Base-by-base conservation (phyloP, 768 basidiomycete genomes). In the Lentinus brumalis region DNA sequence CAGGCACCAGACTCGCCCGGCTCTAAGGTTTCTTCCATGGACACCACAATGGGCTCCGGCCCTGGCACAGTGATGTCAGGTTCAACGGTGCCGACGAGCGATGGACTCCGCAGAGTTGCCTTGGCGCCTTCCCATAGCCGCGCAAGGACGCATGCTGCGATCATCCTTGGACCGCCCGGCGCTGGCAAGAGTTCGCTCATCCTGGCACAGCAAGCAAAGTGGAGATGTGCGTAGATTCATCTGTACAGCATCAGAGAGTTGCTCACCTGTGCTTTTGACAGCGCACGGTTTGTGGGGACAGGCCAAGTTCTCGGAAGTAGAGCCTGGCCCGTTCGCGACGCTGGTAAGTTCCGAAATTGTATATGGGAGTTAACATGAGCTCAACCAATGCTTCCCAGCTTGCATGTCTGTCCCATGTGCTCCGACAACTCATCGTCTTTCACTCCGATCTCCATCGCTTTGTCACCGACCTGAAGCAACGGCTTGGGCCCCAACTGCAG, bases 151-250 rank as follows among this genome's bases (percentile, higher is more conserved):
- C 86, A 87, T 67, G 78, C 84, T 0, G 79, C 89, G 12, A 75
- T 90, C 39, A 79, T 90, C 12, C 75, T 81, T 45, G 88, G 88
- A 5, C 83, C 86, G 21, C 82, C 87, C 26, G 87, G 88, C 11
- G 83, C 86, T n/a, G 88, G 87, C n/a, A 91, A 91, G 71, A 89
- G 86, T 63, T 87, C 87, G 0, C 80, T 91, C 57, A 78, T 91
- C 56, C 75, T 89, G 29, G 84, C 80, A 5, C 83, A 89, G 63
- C 88, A 90, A 70, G 86, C 87, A 5, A 85, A 84, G 69, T 90
- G 88, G 88, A 73, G 88, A 74, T 79, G 86, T 85, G 66, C 69
- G 78, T 59, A 7, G 14, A 15, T 26, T 32, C 12, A 46, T 56
- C 30, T 40, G 32, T n/a, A 46, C 15, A 40, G 9, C 57, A 35